Evolutionary conservation across 768 basidiomycete species (phyloP), one percentile per base, ranked within the genome.

Genomic region (Lentinula detonsa): DNA sequence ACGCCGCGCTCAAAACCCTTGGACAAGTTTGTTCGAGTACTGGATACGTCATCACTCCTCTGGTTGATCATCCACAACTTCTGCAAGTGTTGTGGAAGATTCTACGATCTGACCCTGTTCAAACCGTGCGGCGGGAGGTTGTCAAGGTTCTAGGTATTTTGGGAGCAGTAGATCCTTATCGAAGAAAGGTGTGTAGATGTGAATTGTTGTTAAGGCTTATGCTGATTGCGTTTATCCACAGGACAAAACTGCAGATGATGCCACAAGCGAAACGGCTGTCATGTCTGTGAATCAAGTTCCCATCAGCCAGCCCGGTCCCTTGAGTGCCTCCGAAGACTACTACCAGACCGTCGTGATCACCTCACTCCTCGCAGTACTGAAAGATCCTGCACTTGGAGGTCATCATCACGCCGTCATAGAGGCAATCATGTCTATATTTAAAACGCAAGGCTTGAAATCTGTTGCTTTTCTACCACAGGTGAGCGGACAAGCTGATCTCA

Each of bases 391-490:
- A 1, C 80, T 97, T 62, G 90, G 83, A 67, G 86, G 79, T 60
- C 88, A 93, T 66, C 95, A 98, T 67, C 90, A 97, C 68, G 90
- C 87, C 23, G 96, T 95, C 51, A 95, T 98, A 60, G 95, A 98
- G 71, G 95, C 95, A 1, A 90, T 99, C 66, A 98, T 98, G 93
- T 90, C 93, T 50, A 98, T 99, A 63, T 99, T 98, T 82, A 95
- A 95, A 73, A 97, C 95, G 0, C 95, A 98, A 69, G 95, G 96
- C 13, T 76, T 98, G 69, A 95, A 95, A 79, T 97, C 94, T 71
- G 95, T 96, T 18, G 85, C 91, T 1, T 98, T 98, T 75, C 75
- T 99, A 28, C 92, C 96, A 48, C 95, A 97, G 80, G 93, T 94
- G 69, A 55, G 72, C 63, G 53, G 23, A 10, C 9, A 11, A 34